A percentile compares a stretch with the other conserved stretches of the same genome.
phyloP scores from a whole-genome alignment of 2,329 filamentous ascomycete species.

The Aspergillus sp. region DNA sequence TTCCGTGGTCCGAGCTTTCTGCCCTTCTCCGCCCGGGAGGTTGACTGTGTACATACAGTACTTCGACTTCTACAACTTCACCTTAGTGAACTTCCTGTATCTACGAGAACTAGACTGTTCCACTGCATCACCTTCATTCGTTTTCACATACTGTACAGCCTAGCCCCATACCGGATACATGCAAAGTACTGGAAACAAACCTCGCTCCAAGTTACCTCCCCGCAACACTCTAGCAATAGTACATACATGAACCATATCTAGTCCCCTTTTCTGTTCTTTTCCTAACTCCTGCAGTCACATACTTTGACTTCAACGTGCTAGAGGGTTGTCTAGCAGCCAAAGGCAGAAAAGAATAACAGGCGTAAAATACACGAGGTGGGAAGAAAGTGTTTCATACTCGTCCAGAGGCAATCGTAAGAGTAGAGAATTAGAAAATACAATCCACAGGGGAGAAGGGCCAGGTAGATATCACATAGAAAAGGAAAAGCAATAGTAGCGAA shows the following conservation, averaged over 20 bases:
- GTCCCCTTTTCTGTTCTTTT: background rate
- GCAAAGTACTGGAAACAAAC: background rate
- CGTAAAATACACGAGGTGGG: constrained; percentile 3
- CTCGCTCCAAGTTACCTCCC: background rate
- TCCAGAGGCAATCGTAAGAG: constrained; percentile 8
- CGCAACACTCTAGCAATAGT: background rate
- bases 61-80: no score
- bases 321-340: background rate
- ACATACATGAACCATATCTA: background rate
- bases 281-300: background rate
- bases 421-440: background rate
- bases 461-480: background rate
- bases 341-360: background rate
- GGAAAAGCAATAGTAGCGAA: background rate
- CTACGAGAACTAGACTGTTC: background rate
- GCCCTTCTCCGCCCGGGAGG: constrained; percentile 9
- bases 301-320: background rate
- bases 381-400: constrained; percentile 1
- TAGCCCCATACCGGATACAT: background rate
- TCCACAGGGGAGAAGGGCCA: constrained; percentile 3
- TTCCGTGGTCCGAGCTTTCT: constrained; percentile 38
- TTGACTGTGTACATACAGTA: background rate
- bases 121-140: background rate
- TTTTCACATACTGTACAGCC: background rate
- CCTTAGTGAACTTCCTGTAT: no score